Evolutionary conservation across 257 asterid species (phyloP), one percentile per base, ranked within the genome.

Genomic region (Henckelia pumila): DNA sequence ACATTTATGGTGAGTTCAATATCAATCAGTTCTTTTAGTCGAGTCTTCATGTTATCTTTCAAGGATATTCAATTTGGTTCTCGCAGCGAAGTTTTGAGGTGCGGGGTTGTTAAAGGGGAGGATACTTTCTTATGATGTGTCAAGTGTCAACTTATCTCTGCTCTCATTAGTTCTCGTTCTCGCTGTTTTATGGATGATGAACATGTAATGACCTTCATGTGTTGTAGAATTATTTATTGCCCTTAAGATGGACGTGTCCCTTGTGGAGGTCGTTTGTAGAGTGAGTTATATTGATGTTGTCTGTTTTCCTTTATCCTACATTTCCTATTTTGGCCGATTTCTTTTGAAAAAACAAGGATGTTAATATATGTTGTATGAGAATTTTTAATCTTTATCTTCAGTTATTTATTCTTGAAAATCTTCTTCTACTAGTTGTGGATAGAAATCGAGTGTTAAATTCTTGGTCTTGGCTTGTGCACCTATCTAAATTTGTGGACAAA

Each of bases 361-460:
- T 79, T 75, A 66, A 76, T 80, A 35, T 63, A 73, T 76, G 64
- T 76, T 70, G 77, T 73, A 73, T 70, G 76, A 56, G 76, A 61
- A 56, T 57, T 56, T 75, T 62, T n/a, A n/a, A 40, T 11, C 13
- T 5, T 40, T 40, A 11, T 40, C 17, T 40, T 13, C 50, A 40
- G 50, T 40, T 35, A 8, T 35, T 35, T 35, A 35, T 35, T 8
- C 47, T 35, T 35, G 47, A 35, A 35, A 10, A 9, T 7, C 3
- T 8, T 9, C 16, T 35, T 9, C 44, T 10, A 35, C 44, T 8
- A 35, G 5, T n/a, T n/a, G n/a, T 9, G 47, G 16, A 35, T 32
- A 32, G 13, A 32, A 32, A 32, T 7, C 8, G 40, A 32, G 3
- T 0, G 29, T 26, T 8, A 35, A 35, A 35, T 35, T 10, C 16